Percentiles rank a stretch among this genome's conserved stretches.
phyloP scores from a whole-genome alignment of 768 basidiomycete genomes.

The Boletus pseudopeckii region DNA sequence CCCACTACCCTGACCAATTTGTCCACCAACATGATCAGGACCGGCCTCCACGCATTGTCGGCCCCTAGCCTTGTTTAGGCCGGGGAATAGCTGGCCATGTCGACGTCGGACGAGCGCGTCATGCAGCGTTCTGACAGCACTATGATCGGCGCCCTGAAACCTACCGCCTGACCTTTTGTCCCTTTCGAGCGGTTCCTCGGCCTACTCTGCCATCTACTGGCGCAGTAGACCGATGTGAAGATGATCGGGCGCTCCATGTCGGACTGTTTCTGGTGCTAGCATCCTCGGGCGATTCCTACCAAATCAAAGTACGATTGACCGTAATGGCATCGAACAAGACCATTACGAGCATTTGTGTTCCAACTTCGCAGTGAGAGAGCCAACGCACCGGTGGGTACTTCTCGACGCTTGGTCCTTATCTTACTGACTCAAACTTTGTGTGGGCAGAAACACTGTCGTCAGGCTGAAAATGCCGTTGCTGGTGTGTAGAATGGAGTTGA shows the following conservation, averaged over 20 bases:
- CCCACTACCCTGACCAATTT: not conserved
- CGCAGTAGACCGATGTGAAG: not conserved
- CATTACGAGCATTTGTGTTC: not conserved
- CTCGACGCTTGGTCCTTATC: not conserved
- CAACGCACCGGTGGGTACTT: not conserved
- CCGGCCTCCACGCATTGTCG: not conserved
- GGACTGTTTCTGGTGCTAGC: not conserved
- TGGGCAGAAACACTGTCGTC: not conserved
- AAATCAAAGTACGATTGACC: not conserved
- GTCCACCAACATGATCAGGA: constrained; percentile 4
- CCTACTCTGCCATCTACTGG: not conserved
- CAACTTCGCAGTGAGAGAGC: not conserved
- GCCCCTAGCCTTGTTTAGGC: not conserved
- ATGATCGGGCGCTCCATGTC: not conserved
- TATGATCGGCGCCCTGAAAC: not conserved
- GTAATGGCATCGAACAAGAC: not conserved
- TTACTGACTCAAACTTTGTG: not conserved
- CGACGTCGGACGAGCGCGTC: not conserved
- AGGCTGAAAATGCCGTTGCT: not conserved
- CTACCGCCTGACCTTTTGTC: not conserved
- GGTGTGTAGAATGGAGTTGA: not conserved
- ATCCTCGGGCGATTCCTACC: not conserved
- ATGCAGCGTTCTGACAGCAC: not conserved
- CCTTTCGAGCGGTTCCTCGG: not conserved
- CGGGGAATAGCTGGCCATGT: not conserved